Evolutionary conservation across 2,329 filamentous ascomycete genomes (phyloP).

Genomic region (Pseudogymnoascus sp.): DNA sequence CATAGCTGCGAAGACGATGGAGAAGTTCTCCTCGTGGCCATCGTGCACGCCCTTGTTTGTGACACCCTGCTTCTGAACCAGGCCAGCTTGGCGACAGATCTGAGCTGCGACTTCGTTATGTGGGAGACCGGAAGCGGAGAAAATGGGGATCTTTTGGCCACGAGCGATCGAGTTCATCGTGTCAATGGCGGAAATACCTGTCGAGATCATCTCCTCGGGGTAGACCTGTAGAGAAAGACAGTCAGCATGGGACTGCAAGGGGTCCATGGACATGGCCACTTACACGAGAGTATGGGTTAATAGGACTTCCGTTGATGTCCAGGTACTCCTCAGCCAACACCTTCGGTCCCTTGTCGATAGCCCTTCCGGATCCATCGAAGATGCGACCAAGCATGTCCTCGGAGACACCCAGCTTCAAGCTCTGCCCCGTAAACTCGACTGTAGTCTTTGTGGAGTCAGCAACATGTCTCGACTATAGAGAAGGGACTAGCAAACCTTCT

Average conservation of each 20-base stretch:
- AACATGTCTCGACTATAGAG: background rate
- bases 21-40: constrained; percentile 98
- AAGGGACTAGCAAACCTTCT: constrained; percentile 58
- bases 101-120: constrained; percentile 99
- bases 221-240: constrained; percentile 57
- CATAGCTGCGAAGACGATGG: constrained; percentile 98
- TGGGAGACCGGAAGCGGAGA: constrained; percentile 94
- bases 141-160: constrained; percentile 99
- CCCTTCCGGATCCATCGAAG: constrained; percentile 94
- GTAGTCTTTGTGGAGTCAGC: constrained; percentile 55
- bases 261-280: constrained; percentile 23
- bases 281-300: constrained; percentile 96
- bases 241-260: background rate
- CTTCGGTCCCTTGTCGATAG: constrained; percentile 98
- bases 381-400: constrained; percentile 99
- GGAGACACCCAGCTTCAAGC: constrained; percentile 95
- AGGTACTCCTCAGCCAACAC: constrained; percentile 96
- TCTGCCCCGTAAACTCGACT: constrained; percentile 95
- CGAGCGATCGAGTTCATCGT: constrained; percentile 97
- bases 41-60: constrained; percentile 94
- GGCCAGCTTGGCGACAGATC: constrained; percentile 92
- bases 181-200: constrained; percentile 97
- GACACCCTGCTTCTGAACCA: constrained; percentile 67
- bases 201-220: constrained; percentile 99
- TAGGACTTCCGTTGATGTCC: constrained; percentile 97